These are phyloP conservation scores for Furcasterigmium furcatum DNA, from an alignment of 2,329 filamentous ascomycete species.

Conservation along the genomic window DNA sequence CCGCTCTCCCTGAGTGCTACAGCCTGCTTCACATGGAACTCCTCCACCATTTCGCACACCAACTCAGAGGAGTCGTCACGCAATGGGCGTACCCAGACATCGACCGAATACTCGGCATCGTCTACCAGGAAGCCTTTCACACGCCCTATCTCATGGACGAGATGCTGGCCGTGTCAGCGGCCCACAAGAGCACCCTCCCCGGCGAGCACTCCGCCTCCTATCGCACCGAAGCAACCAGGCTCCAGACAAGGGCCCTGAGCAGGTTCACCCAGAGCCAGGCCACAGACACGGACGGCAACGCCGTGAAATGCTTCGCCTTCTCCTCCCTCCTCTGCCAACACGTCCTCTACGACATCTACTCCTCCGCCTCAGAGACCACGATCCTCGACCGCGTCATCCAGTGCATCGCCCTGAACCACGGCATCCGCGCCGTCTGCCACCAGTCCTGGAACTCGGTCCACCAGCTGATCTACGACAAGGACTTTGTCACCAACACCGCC, in stretches of 20 bases:
- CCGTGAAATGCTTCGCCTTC: conserved; percentile 39
- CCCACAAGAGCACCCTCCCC: conserved; percentile 32
- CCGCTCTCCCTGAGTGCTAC: not conserved
- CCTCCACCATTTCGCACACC: conserved; percentile 8
- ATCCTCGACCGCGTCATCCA: conserved; percentile 33
- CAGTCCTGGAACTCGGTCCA: no score
- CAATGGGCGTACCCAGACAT: conserved; percentile 1
- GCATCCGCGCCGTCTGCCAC: conserved; percentile 28
- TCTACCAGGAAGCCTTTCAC: conserved; percentile 7
- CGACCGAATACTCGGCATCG: not conserved
- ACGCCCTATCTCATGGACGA: conserved; percentile 44
- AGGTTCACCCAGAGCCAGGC: conserved; percentile 26
- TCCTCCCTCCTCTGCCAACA: conserved; percentile 42
- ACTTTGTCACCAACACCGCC: no score
- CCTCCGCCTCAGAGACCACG: conserved; percentile 15
- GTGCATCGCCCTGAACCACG: conserved; percentile 37
- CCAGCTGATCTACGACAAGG: no score
- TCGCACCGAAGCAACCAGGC: conserved; percentile 34
- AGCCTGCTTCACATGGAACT: conserved; percentile 6
- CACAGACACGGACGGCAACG: conserved; percentile 25
- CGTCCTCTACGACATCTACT: conserved; percentile 38
- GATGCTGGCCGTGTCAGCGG: conserved; percentile 40
- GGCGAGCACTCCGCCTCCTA: conserved; percentile 19
- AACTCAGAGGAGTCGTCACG: not conserved
- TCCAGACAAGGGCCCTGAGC: conserved; percentile 39